Evolutionary conservation across 148 eudicot species (phyloP).

Genomic region (Amaranthus cruentus): DNA sequence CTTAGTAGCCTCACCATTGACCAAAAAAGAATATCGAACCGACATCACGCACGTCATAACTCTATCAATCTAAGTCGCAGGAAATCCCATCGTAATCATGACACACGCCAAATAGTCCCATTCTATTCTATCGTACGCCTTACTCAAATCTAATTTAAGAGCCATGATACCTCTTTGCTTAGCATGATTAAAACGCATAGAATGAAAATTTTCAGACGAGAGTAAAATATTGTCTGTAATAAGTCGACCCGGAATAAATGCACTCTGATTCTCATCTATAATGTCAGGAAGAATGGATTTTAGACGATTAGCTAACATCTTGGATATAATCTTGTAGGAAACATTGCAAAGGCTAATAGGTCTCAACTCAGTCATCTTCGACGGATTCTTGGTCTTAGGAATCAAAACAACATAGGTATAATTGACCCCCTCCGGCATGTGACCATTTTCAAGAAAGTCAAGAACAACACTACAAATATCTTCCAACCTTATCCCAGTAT

Average conservation of each 20-base stretch:
- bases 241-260: not conserved
- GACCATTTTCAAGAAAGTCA: no score
- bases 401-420: no score
- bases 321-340: no score
- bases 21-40: not conserved
- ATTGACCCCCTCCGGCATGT: no score
- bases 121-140: not conserved
- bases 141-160: not conserved
- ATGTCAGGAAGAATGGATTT: not conserved
- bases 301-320: not conserved
- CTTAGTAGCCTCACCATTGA: not conserved
- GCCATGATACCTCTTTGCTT: not conserved
- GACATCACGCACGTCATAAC: not conserved
- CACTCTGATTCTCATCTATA: not conserved
- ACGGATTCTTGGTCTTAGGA: not conserved
- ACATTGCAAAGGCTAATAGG: conserved; percentile 2
- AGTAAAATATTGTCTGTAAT: not conserved
- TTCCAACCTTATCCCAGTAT: no score
- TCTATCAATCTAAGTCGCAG: not conserved
- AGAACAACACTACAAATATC: no score
- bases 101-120: not conserved
- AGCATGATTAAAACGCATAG: not conserved
- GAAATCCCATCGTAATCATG: not conserved
- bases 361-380: not conserved
- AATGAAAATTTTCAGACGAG: not conserved